Evolutionary conservation across 202 grass and related monocot genomes (phyloP).

Genomic region (Carex arenaria): DNA sequence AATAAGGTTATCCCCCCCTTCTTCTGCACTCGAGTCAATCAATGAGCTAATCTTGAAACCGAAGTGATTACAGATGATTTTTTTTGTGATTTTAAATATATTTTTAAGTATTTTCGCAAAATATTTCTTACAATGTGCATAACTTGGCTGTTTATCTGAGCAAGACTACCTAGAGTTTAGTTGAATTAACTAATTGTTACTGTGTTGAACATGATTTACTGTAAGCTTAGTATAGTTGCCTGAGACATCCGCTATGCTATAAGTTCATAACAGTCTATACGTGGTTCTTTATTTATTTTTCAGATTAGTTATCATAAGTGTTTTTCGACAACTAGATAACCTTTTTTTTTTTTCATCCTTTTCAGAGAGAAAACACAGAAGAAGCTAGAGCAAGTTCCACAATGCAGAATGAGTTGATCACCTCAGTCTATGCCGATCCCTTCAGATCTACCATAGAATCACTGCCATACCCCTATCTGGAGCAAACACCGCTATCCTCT

Average conservation of each 20-base stretch:
- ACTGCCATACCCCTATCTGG: constrained; percentile 39
- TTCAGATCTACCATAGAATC: constrained; percentile 30
- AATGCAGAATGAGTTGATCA: constrained; percentile 60
- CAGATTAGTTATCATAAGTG: background rate
- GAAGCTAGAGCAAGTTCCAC: constrained; percentile 7
- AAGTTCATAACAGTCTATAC: background rate
- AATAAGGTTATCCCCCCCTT: background rate
- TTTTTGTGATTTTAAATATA: background rate
- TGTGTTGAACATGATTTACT: background rate
- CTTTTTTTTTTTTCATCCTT: background rate
- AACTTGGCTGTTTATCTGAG: too few species aligned
- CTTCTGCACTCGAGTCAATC: constrained; percentile 1
- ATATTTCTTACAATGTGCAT: background rate
- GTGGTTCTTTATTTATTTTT: background rate
- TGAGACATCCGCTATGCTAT: background rate
- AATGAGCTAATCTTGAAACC: background rate
- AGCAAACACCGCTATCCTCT: constrained; percentile 38
- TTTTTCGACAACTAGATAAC: background rate
- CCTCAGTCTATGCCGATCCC: constrained; percentile 35
- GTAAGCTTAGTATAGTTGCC: background rate
- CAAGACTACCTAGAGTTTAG: background rate
- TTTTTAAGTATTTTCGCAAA: background rate
- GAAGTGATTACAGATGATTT: background rate
- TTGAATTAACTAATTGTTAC: background rate
- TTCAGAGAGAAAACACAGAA: constrained; percentile 2